Conservation (phyloP, 352 stramenopile species). For the Phytophthora boehmeriae region DNA sequence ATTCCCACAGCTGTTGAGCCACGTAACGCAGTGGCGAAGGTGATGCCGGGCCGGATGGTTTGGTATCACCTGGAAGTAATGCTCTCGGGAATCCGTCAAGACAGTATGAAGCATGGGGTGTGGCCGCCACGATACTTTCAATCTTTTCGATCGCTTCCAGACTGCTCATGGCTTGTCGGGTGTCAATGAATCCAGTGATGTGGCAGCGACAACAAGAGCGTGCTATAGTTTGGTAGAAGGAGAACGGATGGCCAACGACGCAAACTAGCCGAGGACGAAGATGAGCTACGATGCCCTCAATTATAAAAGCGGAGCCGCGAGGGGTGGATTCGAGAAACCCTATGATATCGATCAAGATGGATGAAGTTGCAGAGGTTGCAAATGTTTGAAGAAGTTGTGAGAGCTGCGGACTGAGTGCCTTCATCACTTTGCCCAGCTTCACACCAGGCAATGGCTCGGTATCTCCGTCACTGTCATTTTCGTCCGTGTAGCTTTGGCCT, state of each 20-base stretch:
- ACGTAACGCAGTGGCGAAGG: constrained; percentile 39
- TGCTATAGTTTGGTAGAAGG: constrained; percentile 48
- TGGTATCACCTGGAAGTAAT: constrained; percentile 17
- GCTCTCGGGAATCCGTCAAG: constrained; percentile 54
- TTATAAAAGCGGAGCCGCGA: constrained; percentile 11
- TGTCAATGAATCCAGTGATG: constrained; percentile 37
- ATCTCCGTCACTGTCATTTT: constrained; percentile 17
- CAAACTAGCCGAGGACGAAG: constrained; percentile 39
- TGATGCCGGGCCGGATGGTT: constrained; percentile 8
- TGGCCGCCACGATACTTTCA: constrained; percentile 25
- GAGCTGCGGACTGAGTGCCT: constrained; percentile 38
- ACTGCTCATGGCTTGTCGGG: constrained; percentile 17
- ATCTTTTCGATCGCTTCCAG: constrained; percentile 31
- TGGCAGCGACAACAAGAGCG: constrained; percentile 26
- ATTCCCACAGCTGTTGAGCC: constrained; percentile 48
- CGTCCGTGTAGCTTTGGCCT: constrained; percentile 4
- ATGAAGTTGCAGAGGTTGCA: constrained; percentile 13
- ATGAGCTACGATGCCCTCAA: constrained; percentile 20
- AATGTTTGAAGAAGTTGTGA: constrained; percentile 40
- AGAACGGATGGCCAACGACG: constrained; percentile 47
- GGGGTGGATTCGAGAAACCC: constrained; percentile 30
- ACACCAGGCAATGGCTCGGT: constrained; percentile 15
- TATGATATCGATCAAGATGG: constrained; percentile 24
- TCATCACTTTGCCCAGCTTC: constrained; percentile 25
- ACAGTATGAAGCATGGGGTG: constrained; percentile 29